A percentile compares a stretch with the other conserved stretches of the same genome.
phyloP scores from a whole-genome alignment of 1,284 basidiomycete genomes.

The Termitomyces sp. region DNA sequence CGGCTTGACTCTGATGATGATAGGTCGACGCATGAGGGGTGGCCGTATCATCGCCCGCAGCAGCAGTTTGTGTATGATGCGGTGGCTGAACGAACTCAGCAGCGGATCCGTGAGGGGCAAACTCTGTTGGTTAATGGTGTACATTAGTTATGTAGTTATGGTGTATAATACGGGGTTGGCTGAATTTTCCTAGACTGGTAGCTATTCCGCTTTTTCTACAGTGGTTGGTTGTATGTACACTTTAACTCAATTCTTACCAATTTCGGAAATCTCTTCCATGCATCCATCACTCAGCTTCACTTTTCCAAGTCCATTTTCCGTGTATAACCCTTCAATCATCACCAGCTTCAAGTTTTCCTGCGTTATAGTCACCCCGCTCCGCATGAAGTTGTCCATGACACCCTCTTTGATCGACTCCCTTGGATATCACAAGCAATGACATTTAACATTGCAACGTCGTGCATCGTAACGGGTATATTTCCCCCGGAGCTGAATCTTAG shows the following conservation, averaged over 20 bases:
- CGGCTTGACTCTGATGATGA: conserved; percentile 31
- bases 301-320: neutral
- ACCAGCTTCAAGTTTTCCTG: neutral
- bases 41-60: conserved; percentile 33
- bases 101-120: conserved; percentile 47
- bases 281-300: neutral
- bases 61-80: conserved; percentile 75
- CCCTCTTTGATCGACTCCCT: neutral
- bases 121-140: conserved; percentile 25
- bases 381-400: neutral
- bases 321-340: neutral
- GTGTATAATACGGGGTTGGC: neutral
- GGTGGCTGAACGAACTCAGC: conserved; percentile 66
- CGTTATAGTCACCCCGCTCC: neutral
- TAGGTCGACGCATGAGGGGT: conserved; percentile 21
- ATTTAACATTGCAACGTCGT: neutral
- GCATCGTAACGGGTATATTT: neutral
- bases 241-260: neutral
- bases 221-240: neutral
- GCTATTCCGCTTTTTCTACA: neutral
- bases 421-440: neutral
- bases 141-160: conserved; percentile 22
- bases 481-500: neutral
- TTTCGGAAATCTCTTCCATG: neutral
- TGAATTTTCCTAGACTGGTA: neutral